Evolutionary conservation across 352 stramenopile species (phyloP), one percentile per base, ranked within the genome.

Genomic region (Phytophthora kernoviae): DNA sequence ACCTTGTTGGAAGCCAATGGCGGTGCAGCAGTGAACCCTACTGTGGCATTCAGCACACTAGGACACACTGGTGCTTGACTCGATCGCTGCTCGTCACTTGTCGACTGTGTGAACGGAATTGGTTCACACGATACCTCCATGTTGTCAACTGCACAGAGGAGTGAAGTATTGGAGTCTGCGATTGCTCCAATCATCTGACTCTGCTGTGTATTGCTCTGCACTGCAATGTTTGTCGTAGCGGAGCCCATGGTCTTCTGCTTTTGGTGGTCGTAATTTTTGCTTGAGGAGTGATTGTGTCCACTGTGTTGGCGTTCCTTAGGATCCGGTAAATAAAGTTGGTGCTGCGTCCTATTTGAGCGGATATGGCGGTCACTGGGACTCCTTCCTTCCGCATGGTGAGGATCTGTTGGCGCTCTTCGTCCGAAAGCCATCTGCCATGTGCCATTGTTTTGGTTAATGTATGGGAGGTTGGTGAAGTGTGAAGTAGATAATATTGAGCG

Each of bases 351-450:
- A 68, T 62, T 26, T 57, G 20, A 49, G 51, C 57, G 5, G 81
- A 71, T 57, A 91, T 80, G 18, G 65, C 50, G 11, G 50, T 37
- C 14, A 81, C 65, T 0, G 61, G 36, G 53, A 88, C 56, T 18
- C 79, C 77, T 18, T 69, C 52, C 6, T 54, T 55, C 32, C 74
- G 65, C 68, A 88, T 65, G 42, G 62, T 45, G 7, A 75, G 42
- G 50, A 91, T 85, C 30, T 49, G 54, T 17, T 58, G 48, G 10
- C 58, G 66, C 51, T 87, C 75, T 20, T 77, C 65, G 7, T 67
- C 54, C 40, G 79, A 81, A 2, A 86, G 48, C 63, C 65, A 74
- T 41, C 45, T 68, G 11, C 65, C 72, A 52, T 70, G 69, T 42
- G 70, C 74, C 80, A 88, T 88, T 5, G 45, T 62, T n/a, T n/a